phyloP scores from a whole-genome alignment of 2,329 filamentous ascomycete genomes.

The Corniculantispora saksenae region DNA sequence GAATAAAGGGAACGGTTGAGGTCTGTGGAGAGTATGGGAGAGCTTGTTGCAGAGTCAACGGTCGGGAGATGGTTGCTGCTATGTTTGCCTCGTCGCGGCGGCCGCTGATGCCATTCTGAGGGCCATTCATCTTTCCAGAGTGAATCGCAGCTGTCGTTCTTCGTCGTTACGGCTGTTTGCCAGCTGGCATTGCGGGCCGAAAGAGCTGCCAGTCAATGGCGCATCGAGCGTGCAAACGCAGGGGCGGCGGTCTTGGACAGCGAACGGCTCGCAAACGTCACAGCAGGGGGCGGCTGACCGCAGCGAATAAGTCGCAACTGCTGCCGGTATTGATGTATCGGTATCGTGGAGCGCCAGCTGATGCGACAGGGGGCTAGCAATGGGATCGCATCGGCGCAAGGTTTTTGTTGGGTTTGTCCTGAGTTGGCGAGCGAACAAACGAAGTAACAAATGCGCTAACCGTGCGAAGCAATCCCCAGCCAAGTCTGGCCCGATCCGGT shows the following conservation, averaged over 20 bases:
- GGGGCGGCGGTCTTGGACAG: slow-evolving; percentile 7
- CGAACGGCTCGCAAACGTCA: not conserved
- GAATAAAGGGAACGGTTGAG: slow-evolving; percentile 75
- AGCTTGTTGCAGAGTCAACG: slow-evolving; percentile 71
- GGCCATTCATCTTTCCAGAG: slow-evolving; percentile 31
- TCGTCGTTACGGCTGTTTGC: slow-evolving; percentile 29
- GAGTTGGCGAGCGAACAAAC: not conserved
- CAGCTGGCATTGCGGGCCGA: slow-evolving; percentile 34
- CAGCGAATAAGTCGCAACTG: not conserved
- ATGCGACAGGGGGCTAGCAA: slow-evolving; percentile 8
- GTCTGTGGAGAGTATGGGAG: slow-evolving; percentile 82
- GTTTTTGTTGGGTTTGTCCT: not conserved
- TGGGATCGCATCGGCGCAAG: slow-evolving; percentile 6
- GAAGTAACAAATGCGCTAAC: slow-evolving; percentile 5
- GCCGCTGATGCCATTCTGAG: slow-evolving; percentile 36
- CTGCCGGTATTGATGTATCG: not conserved
- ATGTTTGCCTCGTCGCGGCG: slow-evolving; percentile 27
- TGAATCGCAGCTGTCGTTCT: slow-evolving; percentile 35
- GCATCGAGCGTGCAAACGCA: slow-evolving; percentile 20
- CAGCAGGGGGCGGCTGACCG: not conserved
- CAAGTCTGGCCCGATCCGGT: slow-evolving; percentile 18
- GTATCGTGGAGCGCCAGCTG: not conserved
- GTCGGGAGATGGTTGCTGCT: slow-evolving; percentile 36
- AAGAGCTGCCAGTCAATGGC: slow-evolving; percentile 24
- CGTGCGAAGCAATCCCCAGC: slow-evolving; percentile 16